Percentiles rank a stretch among this genome's conserved stretches.
phyloP scores from a whole-genome alignment of 2,329 filamentous ascomycete genomes.

The Acarospora socialis region DNA sequence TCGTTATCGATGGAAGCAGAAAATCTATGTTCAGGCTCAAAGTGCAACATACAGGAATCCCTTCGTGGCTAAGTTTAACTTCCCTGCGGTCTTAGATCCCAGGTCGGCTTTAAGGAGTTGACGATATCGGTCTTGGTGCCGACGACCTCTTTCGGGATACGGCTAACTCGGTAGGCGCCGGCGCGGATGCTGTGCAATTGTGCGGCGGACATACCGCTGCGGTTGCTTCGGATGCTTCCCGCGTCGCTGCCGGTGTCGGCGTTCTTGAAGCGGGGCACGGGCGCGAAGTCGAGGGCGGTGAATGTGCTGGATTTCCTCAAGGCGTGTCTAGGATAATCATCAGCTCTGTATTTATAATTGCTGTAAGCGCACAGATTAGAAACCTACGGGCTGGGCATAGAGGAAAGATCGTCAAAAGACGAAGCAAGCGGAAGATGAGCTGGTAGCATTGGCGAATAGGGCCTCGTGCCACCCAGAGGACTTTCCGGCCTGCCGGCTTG shows the following conservation, averaged over 20 bases:
- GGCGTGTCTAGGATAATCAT: slow-evolving; percentile 25
- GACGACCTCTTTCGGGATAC: slow-evolving; percentile 67
- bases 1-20: slow-evolving; percentile 99
- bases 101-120: slow-evolving; percentile 41
- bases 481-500: slow-evolving; percentile 53
- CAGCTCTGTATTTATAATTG: slow-evolving; percentile 10
- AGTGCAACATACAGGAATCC: too few relatives aligned
- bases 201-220: slow-evolving; percentile 59
- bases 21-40: slow-evolving; percentile 92
- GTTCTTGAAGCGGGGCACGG: slow-evolving; percentile 33
- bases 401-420: slow-evolving; percentile 72
- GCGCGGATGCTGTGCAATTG: slow-evolving; percentile 59
- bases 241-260: slow-evolving; percentile 29
- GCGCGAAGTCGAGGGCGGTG: slow-evolving; percentile 35
- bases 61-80: too few relatives aligned
- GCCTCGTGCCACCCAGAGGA: slow-evolving; percentile 41
- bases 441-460: slow-evolving; percentile 61
- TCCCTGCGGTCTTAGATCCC: slow-evolving; percentile 33
- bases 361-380: not conserved
- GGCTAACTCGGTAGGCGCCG: slow-evolving; percentile 76
- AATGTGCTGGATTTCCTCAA: slow-evolving; percentile 35
- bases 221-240: slow-evolving; percentile 49
- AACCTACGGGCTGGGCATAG: slow-evolving; percentile 83
- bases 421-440: slow-evolving; percentile 66
- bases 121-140: slow-evolving; percentile 58